A percentile compares a stretch with the other conserved stretches of the same genome.
Evolutionary conservation across 2,329 filamentous ascomycete genomes (phyloP).

Genomic region (Claviceps capensis): DNA sequence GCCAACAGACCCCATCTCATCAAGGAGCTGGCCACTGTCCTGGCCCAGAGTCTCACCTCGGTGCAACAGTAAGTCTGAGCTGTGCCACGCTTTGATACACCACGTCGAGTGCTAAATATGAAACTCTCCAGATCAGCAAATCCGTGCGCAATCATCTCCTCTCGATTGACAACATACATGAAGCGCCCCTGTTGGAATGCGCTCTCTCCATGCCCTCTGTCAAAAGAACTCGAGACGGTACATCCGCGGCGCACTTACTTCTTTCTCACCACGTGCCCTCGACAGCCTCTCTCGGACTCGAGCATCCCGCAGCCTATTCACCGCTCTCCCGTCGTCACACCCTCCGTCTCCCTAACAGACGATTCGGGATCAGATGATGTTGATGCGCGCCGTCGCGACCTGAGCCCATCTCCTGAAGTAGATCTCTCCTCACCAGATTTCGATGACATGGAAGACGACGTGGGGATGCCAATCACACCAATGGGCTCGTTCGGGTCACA

Average conservation of each 20-base stretch:
- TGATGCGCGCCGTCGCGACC: slow-evolving; percentile 51
- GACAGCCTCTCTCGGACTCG: slow-evolving; percentile 58
- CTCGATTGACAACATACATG: slow-evolving; percentile 75
- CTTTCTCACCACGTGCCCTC: slow-evolving; percentile 79
- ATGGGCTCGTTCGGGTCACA: slow-evolving; percentile 47
- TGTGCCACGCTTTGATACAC: background rate
- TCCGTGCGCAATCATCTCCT: slow-evolving; percentile 88
- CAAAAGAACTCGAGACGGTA: slow-evolving; percentile 82
- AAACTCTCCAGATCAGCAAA: slow-evolving; percentile 64
- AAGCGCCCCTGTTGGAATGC: slow-evolving; percentile 75
- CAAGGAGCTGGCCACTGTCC: slow-evolving; percentile 75
- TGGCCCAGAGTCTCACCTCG: slow-evolving; percentile 62
- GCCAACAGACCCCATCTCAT: slow-evolving; percentile 88
- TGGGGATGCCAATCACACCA: slow-evolving; percentile 45
- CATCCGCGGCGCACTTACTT: slow-evolving; percentile 95
- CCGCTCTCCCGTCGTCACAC: slow-evolving; percentile 53
- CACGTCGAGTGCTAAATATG: background rate
- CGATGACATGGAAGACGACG: slow-evolving; percentile 55
- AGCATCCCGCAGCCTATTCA: slow-evolving; percentile 16
- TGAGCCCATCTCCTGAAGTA: slow-evolving; percentile 86
- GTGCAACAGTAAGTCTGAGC: slow-evolving; percentile 77
- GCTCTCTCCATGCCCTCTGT: slow-evolving; percentile 68
- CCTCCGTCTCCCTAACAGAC: slow-evolving; percentile 55
- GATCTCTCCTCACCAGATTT: slow-evolving; percentile 81
- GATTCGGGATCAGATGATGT: slow-evolving; percentile 52